phyloP scores from a whole-genome alignment of 805 yeast species.

The Diddensiella caesifluorescens region DNA sequence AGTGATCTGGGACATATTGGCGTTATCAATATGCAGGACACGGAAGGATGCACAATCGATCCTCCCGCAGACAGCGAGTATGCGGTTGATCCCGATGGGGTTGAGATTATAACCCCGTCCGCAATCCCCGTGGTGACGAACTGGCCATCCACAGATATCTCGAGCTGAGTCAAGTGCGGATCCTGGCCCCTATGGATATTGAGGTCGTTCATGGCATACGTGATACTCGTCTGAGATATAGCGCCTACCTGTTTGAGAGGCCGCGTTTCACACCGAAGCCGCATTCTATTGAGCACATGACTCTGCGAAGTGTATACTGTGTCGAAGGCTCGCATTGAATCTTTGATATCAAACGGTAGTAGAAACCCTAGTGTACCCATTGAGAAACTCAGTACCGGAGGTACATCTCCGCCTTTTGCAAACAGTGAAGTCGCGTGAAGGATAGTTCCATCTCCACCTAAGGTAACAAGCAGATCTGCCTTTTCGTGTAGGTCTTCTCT shows the following conservation, averaged over 20 bases:
- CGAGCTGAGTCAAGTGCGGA: constrained; percentile 79
- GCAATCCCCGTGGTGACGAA: constrained; percentile 86
- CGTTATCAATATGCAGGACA: constrained; percentile 73
- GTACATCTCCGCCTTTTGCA: constrained; percentile 51
- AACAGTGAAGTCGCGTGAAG: constrained; percentile 77
- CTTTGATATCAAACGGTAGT: constrained; percentile 75
- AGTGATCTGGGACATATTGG: constrained; percentile 91
- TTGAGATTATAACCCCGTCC: constrained; percentile 78
- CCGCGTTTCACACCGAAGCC: constrained; percentile 60
- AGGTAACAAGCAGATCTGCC: constrained; percentile 75
- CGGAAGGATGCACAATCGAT: constrained; percentile 83
- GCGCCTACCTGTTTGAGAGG: constrained; percentile 5
- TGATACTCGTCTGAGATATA: constrained; percentile 29
- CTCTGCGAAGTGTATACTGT: constrained; percentile 64
- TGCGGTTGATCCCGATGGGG: constrained; percentile 96
- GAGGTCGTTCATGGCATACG: constrained; percentile 90
- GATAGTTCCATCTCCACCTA: constrained; percentile 98
- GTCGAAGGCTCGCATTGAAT: constrained; percentile 54
- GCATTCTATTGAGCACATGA: constrained; percentile 65
- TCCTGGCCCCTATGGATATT: constrained; percentile 82
- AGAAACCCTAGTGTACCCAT: constrained; percentile 88
- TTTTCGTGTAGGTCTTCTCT: constrained; percentile 46
- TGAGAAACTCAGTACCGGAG: constrained; percentile 85
- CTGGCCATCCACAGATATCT: constrained; percentile 78
- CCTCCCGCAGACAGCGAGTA: constrained; percentile 89